phyloP scores from a whole-genome alignment of 495 filamentous ascomycete species.

The Cercophora samala region DNA sequence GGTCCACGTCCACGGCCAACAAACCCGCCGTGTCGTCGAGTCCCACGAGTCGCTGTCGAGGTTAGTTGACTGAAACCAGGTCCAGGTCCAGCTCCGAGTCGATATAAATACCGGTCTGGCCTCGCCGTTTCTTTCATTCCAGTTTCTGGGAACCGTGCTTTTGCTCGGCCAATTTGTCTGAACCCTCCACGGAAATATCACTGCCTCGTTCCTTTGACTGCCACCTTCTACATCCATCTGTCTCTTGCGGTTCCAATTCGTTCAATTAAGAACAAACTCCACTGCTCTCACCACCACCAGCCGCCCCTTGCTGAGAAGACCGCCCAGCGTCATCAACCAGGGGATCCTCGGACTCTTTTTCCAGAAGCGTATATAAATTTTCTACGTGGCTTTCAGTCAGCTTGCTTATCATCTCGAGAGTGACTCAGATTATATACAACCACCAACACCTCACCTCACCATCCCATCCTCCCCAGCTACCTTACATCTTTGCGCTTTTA shows the following conservation, averaged over 20 bases:
- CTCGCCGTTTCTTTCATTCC: background rate
- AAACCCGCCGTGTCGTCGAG: slow-evolving; percentile 2
- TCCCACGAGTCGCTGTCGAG: background rate
- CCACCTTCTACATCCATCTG: background rate
- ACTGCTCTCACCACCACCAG: background rate
- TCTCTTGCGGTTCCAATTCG: background rate
- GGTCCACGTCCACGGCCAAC: slow-evolving; percentile 10
- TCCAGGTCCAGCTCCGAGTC: background rate
- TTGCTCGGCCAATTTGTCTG: background rate
- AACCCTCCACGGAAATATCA: background rate
- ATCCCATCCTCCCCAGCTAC: background rate
- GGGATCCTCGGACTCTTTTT: background rate
- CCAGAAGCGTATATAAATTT: background rate
- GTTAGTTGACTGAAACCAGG: background rate
- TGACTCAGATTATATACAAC: slow-evolving; percentile 3
- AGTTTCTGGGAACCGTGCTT: background rate
- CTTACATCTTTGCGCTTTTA: background rate
- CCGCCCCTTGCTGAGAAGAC: background rate
- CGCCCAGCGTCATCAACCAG: background rate
- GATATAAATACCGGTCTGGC: background rate
- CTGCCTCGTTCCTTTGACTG: background rate
- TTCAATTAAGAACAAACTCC: slow-evolving; percentile 1
- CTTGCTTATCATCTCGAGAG: background rate
- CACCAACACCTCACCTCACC: background rate
- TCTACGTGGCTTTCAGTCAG: background rate